Evolutionary conservation across 176 grass and related monocot species (phyloP).

Genomic region (Phoenix dactylifera): DNA sequence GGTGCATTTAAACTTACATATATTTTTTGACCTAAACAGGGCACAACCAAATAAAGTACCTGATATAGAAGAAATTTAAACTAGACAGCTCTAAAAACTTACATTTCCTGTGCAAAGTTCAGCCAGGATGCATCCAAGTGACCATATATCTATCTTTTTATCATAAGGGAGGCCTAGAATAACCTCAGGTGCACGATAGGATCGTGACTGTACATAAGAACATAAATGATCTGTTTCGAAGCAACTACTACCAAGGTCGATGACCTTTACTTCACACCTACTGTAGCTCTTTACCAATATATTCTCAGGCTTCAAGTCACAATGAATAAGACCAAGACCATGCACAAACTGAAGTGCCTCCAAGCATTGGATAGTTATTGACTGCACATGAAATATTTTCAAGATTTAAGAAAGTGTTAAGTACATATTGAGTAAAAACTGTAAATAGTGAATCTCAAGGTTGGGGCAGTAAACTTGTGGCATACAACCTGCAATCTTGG

Average conservation of each 20-base stretch:
- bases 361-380: conserved; percentile 94
- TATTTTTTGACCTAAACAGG: too few species aligned
- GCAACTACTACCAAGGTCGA: conserved; percentile 98
- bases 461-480: not conserved
- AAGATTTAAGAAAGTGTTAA: conserved; percentile 15
- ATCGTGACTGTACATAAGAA: conserved; percentile 90
- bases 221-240: conserved; percentile 98
- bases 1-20: too few species aligned
- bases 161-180: conserved; percentile 90
- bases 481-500: conserved; percentile 80
- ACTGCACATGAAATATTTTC: conserved; percentile 43
- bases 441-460: not conserved
- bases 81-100: conserved; percentile 18
- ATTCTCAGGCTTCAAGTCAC: conserved; percentile 97
- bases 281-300: conserved; percentile 99
- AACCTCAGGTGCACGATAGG: conserved; percentile 96
- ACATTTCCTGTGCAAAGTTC: conserved; percentile 99
- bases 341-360: conserved; percentile 97
- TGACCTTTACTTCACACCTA: conserved; percentile 97
- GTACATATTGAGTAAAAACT: not conserved
- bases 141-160: conserved; percentile 99
- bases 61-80: too few species aligned
- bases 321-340: conserved; percentile 91
- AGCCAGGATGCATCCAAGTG: conserved; percentile 93
- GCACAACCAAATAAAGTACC: too few species aligned